These are phyloP conservation scores for Pilasporangium apinafurcum DNA, from an alignment of 352 stramenopile species.

Conservation along the genomic window DNA sequence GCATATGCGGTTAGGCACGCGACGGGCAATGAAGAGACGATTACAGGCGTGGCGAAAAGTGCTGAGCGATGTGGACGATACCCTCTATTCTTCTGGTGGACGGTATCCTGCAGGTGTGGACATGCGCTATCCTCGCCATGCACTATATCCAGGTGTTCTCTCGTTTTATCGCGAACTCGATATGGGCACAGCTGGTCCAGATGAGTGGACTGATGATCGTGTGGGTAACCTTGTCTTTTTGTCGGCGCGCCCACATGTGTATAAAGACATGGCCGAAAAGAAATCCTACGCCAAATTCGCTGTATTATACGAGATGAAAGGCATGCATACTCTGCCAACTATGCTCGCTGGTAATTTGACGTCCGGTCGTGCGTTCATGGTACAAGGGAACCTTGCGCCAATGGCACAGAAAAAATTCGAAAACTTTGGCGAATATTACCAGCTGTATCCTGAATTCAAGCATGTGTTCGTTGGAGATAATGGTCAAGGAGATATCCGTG, in stretches of 20 bases:
- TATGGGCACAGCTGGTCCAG: constrained; percentile 86
- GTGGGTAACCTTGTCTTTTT: constrained; percentile 98
- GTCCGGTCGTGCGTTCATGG: constrained; percentile 93
- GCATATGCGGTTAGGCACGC: constrained; percentile 90
- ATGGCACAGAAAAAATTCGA: constrained; percentile 98
- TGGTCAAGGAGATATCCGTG: constrained; percentile 90
- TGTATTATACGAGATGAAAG: constrained; percentile 86
- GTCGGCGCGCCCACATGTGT: constrained; percentile 96
- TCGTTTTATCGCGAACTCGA: constrained; percentile 97
- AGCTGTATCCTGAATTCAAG: constrained; percentile 97
- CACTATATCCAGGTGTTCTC: constrained; percentile 97
- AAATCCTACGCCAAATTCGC: constrained; percentile 97
- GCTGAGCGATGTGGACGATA: constrained; percentile 98
- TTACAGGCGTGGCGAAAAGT: constrained; percentile 97
- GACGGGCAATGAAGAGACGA: constrained; percentile 62
- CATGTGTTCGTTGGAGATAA: constrained; percentile 99
- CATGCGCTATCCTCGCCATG: constrained; percentile 87
- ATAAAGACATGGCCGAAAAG: constrained; percentile 98
- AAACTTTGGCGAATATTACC: constrained; percentile 91
- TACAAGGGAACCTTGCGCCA: constrained; percentile 93
- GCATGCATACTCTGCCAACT: constrained; percentile 94
- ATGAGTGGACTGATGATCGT: constrained; percentile 85
- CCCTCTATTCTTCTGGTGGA: constrained; percentile 93
- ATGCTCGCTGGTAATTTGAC: constrained; percentile 93
- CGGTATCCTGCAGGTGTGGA: constrained; percentile 95